phyloP scores from a whole-genome alignment of 108 stramenopile genomes.

The Stephanodiscus triporus region DNA sequence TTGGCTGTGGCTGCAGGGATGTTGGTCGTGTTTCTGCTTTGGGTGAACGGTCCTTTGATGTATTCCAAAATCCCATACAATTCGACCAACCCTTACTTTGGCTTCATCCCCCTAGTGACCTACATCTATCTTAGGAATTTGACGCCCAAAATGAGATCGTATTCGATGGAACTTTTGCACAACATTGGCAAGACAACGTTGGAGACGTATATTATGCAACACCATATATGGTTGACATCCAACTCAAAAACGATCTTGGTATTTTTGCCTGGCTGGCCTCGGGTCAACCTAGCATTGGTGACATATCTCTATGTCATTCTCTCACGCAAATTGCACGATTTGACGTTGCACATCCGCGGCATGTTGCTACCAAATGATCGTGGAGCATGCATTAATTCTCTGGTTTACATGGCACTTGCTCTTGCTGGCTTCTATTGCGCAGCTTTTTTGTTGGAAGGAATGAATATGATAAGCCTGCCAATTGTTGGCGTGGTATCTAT shows the following conservation, averaged over 20 bases:
- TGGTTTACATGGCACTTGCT: conserved; percentile 41
- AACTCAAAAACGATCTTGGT: conserved; percentile 82
- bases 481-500: conserved; percentile 51
- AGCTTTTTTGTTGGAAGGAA: conserved; percentile 46
- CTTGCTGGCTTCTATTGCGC: conserved; percentile 55
- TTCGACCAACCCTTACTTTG: conserved; percentile 94
- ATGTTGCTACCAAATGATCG: conserved; percentile 76
- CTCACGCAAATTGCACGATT: conserved; percentile 63
- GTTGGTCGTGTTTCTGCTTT: conserved; percentile 60
- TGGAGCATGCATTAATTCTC: conserved; percentile 56
- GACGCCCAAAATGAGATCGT: conserved; percentile 80
- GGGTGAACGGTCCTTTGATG: conserved; percentile 81
- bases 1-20: conserved; percentile 58
- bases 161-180: conserved; percentile 87
- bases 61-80: conserved; percentile 90
- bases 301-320: conserved; percentile 64
- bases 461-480: conserved; percentile 43
- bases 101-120: conserved; percentile 88
- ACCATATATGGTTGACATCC: conserved; percentile 96
- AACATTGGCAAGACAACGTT: conserved; percentile 96
- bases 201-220: conserved; percentile 98
- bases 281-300: conserved; percentile 76
- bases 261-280: conserved; percentile 81
- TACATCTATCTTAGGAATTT: conserved; percentile 96
- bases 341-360: conserved; percentile 71